Evolutionary conservation across 257 asterid genomes (phyloP).

Genomic region (Solanum clarkiae): DNA sequence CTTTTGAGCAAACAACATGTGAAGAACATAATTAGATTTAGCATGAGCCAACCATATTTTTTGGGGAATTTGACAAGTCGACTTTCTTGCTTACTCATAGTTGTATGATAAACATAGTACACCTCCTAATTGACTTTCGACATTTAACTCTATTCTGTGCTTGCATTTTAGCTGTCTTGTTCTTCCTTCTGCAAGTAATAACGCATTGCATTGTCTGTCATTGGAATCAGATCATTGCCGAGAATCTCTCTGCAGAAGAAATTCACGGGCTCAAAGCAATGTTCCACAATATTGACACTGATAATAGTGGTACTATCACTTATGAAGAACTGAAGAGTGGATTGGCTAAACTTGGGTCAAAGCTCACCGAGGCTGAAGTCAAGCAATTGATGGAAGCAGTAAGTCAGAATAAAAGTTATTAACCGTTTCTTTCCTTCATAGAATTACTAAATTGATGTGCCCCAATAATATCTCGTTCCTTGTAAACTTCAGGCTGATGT

Average conservation of each 20-base stretch:
- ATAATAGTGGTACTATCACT: slow-evolving; percentile 71
- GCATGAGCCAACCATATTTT: not conserved
- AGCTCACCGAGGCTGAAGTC: slow-evolving; percentile 76
- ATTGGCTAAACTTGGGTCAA: slow-evolving; percentile 75
- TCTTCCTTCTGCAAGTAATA: not conserved
- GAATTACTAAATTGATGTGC: not conserved
- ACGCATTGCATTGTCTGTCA: not conserved
- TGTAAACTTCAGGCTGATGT: slow-evolving; percentile 62
- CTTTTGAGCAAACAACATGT: not conserved
- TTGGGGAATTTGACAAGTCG: not conserved
- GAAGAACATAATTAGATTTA: not conserved
- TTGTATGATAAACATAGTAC: not conserved
- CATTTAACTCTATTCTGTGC: not conserved
- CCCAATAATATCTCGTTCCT: not conserved
- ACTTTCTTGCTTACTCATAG: not conserved
- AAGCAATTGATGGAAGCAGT: slow-evolving; percentile 92
- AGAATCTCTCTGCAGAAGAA: slow-evolving; percentile 71
- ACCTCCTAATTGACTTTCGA: not conserved
- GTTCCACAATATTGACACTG: slow-evolving; percentile 82
- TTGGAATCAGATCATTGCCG: slow-evolving; percentile 61
- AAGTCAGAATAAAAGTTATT: slow-evolving; percentile 8
- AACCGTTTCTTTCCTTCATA: not conserved
- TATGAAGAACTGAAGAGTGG: slow-evolving; percentile 80
- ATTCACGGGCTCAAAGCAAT: slow-evolving; percentile 81
- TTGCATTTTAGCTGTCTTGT: not conserved